These are phyloP conservation scores for Astrephomene gubernaculifera DNA, from an alignment of 139 green algal genomes.

Conservation along the genomic window DNA sequence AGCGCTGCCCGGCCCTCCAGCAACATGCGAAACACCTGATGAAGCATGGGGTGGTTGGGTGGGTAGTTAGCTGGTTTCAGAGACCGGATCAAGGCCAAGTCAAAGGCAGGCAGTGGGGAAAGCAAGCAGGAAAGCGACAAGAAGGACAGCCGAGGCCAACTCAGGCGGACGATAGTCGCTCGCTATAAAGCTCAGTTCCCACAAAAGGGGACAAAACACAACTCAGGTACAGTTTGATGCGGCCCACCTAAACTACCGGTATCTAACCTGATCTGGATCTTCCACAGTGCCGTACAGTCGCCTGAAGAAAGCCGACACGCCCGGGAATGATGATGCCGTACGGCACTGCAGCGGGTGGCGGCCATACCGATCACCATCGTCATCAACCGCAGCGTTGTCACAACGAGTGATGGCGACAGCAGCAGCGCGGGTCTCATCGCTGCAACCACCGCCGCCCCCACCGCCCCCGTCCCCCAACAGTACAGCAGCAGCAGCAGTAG, in stretches of 20 bases:
- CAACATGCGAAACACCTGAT: slow-evolving; percentile 19
- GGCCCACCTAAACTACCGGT: too few relatives aligned
- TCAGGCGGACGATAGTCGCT: too few relatives aligned
- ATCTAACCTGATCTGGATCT: slow-evolving; percentile 21
- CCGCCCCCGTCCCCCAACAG: neutral
- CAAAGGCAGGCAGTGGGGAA: too few relatives aligned
- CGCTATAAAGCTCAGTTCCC: too few relatives aligned
- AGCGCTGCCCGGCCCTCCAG: slow-evolving; percentile 9
- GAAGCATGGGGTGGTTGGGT: neutral
- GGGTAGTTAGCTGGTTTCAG: too few relatives aligned
- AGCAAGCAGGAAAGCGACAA: too few relatives aligned
- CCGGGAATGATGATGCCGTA: too few relatives aligned
- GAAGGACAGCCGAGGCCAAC: too few relatives aligned
- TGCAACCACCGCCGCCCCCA: neutral
- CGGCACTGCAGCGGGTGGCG: neutral
- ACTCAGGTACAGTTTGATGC: too few relatives aligned
- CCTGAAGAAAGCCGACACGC: slow-evolving; percentile 1
- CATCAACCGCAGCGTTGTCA: neutral
- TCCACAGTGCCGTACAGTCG: slow-evolving; percentile 35
- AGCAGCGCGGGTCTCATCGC: neutral
- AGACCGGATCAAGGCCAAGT: too few relatives aligned
- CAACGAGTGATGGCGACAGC: neutral
- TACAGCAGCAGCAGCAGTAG: neutral
- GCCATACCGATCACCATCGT: too few relatives aligned
- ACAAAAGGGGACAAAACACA: too few relatives aligned